A percentile compares a stretch with the other conserved stretches of the same genome.
Conservation (phyloP, 116 monocot species). For the Iris pallida region DNA sequence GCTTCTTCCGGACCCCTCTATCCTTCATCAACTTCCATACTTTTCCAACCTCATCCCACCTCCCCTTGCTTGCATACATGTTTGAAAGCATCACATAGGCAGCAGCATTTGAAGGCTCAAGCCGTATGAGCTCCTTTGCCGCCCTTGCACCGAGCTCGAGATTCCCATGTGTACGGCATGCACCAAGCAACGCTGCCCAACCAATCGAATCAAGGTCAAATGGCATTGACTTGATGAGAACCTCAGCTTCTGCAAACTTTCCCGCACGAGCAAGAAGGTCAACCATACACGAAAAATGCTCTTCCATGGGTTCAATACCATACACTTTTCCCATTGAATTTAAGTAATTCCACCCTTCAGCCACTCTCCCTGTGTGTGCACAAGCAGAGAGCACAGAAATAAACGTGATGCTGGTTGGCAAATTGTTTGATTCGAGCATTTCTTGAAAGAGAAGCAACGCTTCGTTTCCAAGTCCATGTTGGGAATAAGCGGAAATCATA, state of each 20-base stretch:
- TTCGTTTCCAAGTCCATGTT: conserved; percentile 49
- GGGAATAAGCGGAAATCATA: conserved; percentile 56
- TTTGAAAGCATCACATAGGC: conserved; percentile 48
- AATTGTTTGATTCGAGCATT: conserved; percentile 26
- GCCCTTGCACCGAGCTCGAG: conserved; percentile 41
- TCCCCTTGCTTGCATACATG: conserved; percentile 42
- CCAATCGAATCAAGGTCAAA: conserved; percentile 41
- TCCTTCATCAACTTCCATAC: conserved; percentile 41
- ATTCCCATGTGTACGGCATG: conserved; percentile 49
- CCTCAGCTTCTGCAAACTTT: conserved; percentile 41
- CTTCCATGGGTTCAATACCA: conserved; percentile 32
- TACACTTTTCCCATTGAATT: conserved; percentile 35
- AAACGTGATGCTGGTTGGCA: conserved; percentile 50
- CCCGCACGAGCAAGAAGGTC: conserved; percentile 59
- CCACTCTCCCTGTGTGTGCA: conserved; percentile 48
- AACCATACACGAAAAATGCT: conserved; percentile 70
- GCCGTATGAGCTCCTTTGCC: conserved; percentile 29
- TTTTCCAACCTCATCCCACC: conserved; percentile 38
- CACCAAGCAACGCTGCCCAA: conserved; percentile 54
- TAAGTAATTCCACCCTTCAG: conserved; percentile 49
- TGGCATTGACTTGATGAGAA: conserved; percentile 51
- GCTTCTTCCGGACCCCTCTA: conserved; percentile 41
- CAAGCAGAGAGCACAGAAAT: conserved; percentile 64
- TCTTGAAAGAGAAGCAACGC: conserved; percentile 36
- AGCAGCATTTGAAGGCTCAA: conserved; percentile 47